Evolutionary conservation across 768 basidiomycete genomes (phyloP).

Genomic region (Tylopilus balloui): DNA sequence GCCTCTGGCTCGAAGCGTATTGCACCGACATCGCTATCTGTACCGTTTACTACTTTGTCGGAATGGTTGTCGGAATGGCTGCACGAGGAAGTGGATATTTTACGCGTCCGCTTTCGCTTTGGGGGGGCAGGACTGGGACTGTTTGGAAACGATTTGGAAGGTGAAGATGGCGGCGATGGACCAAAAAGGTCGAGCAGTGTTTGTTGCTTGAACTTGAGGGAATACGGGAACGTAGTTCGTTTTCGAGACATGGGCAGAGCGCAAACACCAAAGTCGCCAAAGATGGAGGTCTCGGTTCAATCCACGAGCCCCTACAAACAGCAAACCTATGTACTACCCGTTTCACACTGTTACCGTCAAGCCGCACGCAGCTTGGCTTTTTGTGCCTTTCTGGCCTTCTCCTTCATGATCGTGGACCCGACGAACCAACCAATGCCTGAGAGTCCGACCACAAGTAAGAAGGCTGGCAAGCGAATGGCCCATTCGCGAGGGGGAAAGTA

Average conservation of each 20-base stretch:
- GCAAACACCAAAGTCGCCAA: neutral
- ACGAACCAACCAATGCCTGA: constrained; percentile 78
- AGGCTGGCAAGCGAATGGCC: constrained; percentile 83
- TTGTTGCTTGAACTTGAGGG: constrained; percentile 39
- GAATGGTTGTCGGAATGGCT: constrained; percentile 12
- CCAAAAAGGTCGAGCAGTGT: constrained; percentile 37
- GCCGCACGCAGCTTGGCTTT: constrained; percentile 61
- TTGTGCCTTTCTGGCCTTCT: constrained; percentile 63
- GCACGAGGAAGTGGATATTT: constrained; percentile 11
- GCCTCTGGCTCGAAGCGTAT: constrained; percentile 46
- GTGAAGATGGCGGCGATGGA: constrained; percentile 28
- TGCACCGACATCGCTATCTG: constrained; percentile 45
- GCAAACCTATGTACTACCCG: neutral
- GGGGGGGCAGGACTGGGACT: constrained; percentile 1
- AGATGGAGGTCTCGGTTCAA: neutral
- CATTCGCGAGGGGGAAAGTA: constrained; percentile 90
- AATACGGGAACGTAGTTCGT: constrained; percentile 4
- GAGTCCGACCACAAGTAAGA: constrained; percentile 76
- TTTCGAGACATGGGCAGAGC: constrained; percentile 12
- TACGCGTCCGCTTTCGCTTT: constrained; percentile 17
- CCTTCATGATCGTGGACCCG: constrained; percentile 69
- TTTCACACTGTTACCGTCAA: constrained; percentile 28
- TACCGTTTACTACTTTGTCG: constrained; percentile 12
- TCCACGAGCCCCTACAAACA: no score
- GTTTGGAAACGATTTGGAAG: constrained; percentile 3